These are phyloP conservation scores for Aspergillus sp. DNA, from an alignment of 2,329 filamentous ascomycete genomes.

Conservation along the genomic window DNA sequence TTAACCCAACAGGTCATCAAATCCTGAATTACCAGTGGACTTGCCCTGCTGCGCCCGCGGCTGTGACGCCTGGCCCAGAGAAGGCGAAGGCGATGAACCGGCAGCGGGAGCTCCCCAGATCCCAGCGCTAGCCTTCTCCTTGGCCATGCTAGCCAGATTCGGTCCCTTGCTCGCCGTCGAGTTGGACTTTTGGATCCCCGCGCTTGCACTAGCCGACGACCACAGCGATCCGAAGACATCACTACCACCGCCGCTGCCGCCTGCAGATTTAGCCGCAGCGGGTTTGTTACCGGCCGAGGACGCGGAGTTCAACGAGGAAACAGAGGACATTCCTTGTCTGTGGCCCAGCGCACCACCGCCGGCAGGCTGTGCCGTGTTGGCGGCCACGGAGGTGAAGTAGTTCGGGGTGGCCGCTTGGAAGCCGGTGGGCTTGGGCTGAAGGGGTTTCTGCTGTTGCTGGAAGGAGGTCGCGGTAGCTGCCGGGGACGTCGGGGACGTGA, in stretches of 20 bases:
- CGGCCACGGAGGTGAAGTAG: conserved; percentile 78
- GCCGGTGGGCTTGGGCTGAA: conserved; percentile 48
- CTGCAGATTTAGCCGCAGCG: conserved; percentile 17
- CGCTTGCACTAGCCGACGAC: conserved; percentile 58
- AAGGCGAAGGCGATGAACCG: conserved; percentile 39
- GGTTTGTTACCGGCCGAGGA: conserved; percentile 42
- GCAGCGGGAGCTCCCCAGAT: conserved; percentile 74
- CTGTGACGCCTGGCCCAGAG: conserved; percentile 22
- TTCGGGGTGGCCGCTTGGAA: conserved; percentile 79
- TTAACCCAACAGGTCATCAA: conserved; percentile 37
- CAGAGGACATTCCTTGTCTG: conserved; percentile 27
- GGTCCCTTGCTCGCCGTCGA: conserved; percentile 57
- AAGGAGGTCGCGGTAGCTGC: conserved; percentile 43
- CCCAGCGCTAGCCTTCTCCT: conserved; percentile 90
- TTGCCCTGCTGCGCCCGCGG: conserved; percentile 18
- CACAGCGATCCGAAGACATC: conserved; percentile 90
- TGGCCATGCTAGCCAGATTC: conserved; percentile 89
- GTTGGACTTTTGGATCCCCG: conserved; percentile 64
- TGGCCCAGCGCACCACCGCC: conserved; percentile 12
- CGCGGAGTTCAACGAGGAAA: conserved; percentile 31
- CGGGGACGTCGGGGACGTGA: conserved; percentile 54
- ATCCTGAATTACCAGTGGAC: conserved; percentile 27
- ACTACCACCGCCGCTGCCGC: conserved; percentile 48
- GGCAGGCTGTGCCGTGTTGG: conserved; percentile 26
- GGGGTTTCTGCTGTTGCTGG: conserved; percentile 31